Evolutionary conservation across 805 yeast genomes (phyloP).

Genomic region (Yarrowia sp.): DNA sequence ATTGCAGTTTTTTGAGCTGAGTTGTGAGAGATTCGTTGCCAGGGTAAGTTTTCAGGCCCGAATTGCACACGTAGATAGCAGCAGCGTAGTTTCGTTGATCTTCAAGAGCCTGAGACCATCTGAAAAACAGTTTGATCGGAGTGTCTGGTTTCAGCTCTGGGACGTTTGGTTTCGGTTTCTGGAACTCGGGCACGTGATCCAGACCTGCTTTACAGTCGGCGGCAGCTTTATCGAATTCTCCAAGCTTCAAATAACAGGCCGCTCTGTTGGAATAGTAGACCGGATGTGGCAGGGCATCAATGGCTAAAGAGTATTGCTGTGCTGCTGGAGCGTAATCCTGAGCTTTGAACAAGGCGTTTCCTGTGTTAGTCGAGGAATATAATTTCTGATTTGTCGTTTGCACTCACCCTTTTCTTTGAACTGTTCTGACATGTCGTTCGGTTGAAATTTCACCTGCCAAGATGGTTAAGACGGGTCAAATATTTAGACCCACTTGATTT

Average conservation of each 20-base stretch:
- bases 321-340: conserved; percentile 42
- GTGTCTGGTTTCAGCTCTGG: conserved; percentile 40
- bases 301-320: conserved; percentile 42
- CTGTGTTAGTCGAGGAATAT: conserved; percentile 24
- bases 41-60: conserved; percentile 41
- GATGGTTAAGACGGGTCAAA: conserved; percentile 1
- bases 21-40: conserved; percentile 39
- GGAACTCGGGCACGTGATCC: conserved; percentile 15
- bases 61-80: conserved; percentile 28
- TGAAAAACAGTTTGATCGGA: conserved; percentile 21
- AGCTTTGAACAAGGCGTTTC: conserved; percentile 40
- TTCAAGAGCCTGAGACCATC: conserved; percentile 39
- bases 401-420: conserved; percentile 27
- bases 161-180: conserved; percentile 41
- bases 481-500: background rate
- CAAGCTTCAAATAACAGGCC: conserved; percentile 42
- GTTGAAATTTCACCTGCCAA: background rate
- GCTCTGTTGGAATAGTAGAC: conserved; percentile 45
- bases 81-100: conserved; percentile 36
- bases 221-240: conserved; percentile 40
- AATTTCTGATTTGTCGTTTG: background rate
- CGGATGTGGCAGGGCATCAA: conserved; percentile 39
- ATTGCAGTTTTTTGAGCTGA: conserved; percentile 39
- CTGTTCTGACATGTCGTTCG: conserved; percentile 32
- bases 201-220: conserved; percentile 42